phyloP scores from a whole-genome alignment of 805 yeast genomes.

The Ogataea salicorniae region DNA sequence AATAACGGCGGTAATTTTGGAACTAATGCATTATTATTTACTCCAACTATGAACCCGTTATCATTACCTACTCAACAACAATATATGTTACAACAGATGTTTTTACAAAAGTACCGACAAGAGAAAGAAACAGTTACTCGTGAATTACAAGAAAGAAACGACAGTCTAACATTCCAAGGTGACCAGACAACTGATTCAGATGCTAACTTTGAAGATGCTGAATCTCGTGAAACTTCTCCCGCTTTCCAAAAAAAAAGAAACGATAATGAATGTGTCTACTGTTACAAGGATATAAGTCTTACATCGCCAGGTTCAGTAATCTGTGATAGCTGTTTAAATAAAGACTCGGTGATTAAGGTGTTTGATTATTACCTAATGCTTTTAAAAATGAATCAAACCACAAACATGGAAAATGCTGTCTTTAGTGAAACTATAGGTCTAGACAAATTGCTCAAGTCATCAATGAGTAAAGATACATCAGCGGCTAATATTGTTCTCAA shows the following conservation, averaged over 20 bases:
- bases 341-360: conserved; percentile 20
- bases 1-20: conserved; percentile 2
- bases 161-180: no score
- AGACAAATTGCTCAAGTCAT: conserved; percentile 18
- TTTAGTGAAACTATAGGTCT: conserved; percentile 17
- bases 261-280: conserved; percentile 10
- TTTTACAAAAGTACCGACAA: conserved; percentile 1
- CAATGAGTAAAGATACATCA: conserved; percentile 18
- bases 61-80: conserved; percentile 7
- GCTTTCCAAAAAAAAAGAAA: not conserved
- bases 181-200: not conserved
- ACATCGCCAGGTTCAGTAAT: conserved; percentile 14
- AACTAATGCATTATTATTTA: not conserved
- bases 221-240: not conserved
- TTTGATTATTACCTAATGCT: conserved; percentile 24
- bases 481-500: conserved; percentile 18
- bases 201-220: not conserved
- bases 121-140: not conserved
- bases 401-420: conserved; percentile 23
- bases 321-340: conserved; percentile 21
- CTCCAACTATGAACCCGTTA: conserved; percentile 3
- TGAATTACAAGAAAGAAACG: not conserved
- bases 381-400: conserved; percentile 19
- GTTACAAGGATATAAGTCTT: conserved; percentile 3
- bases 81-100: conserved; percentile 6